These are phyloP conservation scores for Allium cepa DNA, from an alignment of 106 monocot species.

Conservation along the genomic window DNA sequence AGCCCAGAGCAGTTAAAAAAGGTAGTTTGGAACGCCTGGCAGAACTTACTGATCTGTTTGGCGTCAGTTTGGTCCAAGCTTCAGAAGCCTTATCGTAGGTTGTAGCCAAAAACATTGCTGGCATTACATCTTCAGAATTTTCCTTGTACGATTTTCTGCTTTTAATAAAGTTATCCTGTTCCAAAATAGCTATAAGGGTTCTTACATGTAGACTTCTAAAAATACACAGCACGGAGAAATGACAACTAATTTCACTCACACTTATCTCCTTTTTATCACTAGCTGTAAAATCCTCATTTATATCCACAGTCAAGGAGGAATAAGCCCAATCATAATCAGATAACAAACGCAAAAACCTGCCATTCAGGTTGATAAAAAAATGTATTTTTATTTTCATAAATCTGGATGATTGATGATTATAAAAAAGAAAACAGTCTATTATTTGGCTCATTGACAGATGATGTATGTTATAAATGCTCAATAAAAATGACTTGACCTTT, in stretches of 20 bases:
- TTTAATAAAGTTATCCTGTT: conserved; percentile 63
- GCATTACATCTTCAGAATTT: conserved; percentile 41
- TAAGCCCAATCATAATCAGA: conserved; percentile 79
- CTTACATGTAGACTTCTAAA: no score
- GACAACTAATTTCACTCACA: conserved; percentile 25
- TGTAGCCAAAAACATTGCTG: conserved; percentile 85
- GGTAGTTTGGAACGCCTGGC: neutral
- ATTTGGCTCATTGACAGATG: no score
- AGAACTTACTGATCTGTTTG: conserved; percentile 47
- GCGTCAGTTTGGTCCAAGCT: conserved; percentile 81
- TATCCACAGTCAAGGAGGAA: conserved; percentile 82
- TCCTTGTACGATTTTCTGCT: conserved; percentile 60
- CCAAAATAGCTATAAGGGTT: conserved; percentile 1
- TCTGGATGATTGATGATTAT: no score
- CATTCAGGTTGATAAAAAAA: neutral
- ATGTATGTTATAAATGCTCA: no score
- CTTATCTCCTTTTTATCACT: conserved; percentile 64
- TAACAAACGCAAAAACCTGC: conserved; percentile 79
- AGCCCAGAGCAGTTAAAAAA: no score
- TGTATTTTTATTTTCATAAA: no score
- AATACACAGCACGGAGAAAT: neutral
- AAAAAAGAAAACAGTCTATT: no score
- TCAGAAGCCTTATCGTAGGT: conserved; percentile 82
- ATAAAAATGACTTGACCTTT: no score
- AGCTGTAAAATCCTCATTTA: conserved; percentile 61